A percentile compares a stretch with the other conserved stretches of the same genome.
Evolutionary conservation across 2,329 filamentous ascomycete genomes (phyloP).

Genomic region (Apiospora marii): DNA sequence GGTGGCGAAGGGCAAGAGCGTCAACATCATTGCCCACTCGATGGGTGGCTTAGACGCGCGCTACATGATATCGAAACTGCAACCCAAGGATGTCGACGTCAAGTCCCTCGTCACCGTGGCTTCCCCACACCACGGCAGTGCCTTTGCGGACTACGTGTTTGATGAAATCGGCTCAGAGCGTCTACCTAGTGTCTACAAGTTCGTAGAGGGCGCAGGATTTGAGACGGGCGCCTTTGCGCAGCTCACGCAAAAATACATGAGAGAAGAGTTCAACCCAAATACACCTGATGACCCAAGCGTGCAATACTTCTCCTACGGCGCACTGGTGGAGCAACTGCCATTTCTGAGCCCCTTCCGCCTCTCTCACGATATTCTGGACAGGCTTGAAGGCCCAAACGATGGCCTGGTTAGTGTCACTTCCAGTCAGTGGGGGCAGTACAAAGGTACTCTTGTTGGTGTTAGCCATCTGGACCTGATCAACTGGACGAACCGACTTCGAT

Average conservation of each 20-base stretch:
- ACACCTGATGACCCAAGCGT: constrained; percentile 61
- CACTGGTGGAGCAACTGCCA: constrained; percentile 59
- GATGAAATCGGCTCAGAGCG: constrained; percentile 53
- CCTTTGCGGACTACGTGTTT: constrained; percentile 63
- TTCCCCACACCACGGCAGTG: constrained; percentile 62
- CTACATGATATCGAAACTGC: constrained; percentile 68
- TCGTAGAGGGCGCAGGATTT: constrained; percentile 59
- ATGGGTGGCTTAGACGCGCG: constrained; percentile 73
- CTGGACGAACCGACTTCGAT: constrained; percentile 69
- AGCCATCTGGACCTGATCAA: constrained; percentile 73
- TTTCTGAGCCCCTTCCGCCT: constrained; percentile 70
- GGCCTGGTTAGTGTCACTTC: constrained; percentile 73
- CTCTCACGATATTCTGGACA: constrained; percentile 58
- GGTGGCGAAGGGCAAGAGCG: constrained; percentile 58
- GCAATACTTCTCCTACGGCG: constrained; percentile 70
- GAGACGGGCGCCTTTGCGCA: constrained; percentile 68
- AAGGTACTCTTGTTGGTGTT: constrained; percentile 67
- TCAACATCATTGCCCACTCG: constrained; percentile 79
- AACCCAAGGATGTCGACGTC: constrained; percentile 55
- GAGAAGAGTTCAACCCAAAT: constrained; percentile 63
- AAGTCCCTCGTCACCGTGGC: constrained; percentile 62
- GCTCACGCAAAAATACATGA: constrained; percentile 66
- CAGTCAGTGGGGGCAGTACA: constrained; percentile 68
- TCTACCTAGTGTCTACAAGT: constrained; percentile 62
- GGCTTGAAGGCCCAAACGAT: constrained; percentile 67